Conservation (phyloP, 371 early-diverging fungal species). For the Nematocida sp. region DNA sequence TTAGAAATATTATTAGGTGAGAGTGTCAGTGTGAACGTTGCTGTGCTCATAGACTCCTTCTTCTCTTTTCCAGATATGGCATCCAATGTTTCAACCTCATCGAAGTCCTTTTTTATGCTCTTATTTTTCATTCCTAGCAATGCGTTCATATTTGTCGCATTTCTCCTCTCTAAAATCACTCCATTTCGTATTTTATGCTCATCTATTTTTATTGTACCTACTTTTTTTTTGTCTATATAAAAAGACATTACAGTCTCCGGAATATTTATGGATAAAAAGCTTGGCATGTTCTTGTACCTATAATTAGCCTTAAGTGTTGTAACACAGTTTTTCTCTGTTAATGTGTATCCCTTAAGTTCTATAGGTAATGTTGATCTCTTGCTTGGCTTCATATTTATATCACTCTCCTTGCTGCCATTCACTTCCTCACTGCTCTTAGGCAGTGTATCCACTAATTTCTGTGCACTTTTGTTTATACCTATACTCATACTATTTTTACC, state of each 20-base stretch:
- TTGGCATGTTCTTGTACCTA: neutral
- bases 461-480: neutral
- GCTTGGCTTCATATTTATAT: neutral
- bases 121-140: neutral
- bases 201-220: neutral
- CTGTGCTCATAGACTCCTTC: neutral
- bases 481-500: slow-evolving; percentile 7
- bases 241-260: neutral
- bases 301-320: neutral
- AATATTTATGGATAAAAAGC: neutral
- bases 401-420: neutral
- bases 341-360: neutral
- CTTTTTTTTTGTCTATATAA: neutral
- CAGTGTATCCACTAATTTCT: slow-evolving; percentile 34
- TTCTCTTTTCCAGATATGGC: neutral
- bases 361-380: neutral
- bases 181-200: neutral
- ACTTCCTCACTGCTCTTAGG: neutral
- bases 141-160: neutral
- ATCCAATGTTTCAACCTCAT: neutral
- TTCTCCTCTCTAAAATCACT: neutral
- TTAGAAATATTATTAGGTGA: neutral
- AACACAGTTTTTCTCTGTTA: neutral
- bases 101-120: neutral
- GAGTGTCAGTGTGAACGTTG: neutral